Conservation (phyloP, 768 basidiomycete species). For the Termitomyces sp. region DNA sequence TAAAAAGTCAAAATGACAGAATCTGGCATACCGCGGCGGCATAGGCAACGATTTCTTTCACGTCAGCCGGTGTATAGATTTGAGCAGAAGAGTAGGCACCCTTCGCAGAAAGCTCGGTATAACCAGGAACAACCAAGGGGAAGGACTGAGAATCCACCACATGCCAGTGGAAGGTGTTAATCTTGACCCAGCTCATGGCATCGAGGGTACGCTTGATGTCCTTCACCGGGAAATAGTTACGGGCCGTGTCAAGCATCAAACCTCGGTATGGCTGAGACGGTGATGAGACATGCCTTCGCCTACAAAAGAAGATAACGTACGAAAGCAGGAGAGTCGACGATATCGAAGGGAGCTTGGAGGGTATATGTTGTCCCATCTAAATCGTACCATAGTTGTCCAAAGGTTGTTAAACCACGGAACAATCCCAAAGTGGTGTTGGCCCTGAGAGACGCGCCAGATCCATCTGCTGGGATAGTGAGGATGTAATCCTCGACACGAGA, state of each 20-base stretch:
- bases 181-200: slow-evolving; percentile 77
- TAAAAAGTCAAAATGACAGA: neutral
- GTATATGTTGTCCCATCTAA: slow-evolving; percentile 47
- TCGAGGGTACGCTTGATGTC: slow-evolving; percentile 68
- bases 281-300: neutral
- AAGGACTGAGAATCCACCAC: slow-evolving; percentile 79
- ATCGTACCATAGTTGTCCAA: slow-evolving; percentile 65
- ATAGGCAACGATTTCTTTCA: slow-evolving; percentile 57
- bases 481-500: slow-evolving; percentile 58
- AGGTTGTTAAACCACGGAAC: slow-evolving; percentile 70
- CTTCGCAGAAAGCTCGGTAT: slow-evolving; percentile 49
- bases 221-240: slow-evolving; percentile 63
- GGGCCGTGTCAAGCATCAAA: slow-evolving; percentile 73
- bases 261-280: slow-evolving; percentile 59
- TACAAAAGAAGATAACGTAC: slow-evolving; percentile 30
- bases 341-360: slow-evolving; percentile 48
- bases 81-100: slow-evolving; percentile 61
- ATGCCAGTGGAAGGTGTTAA: slow-evolving; percentile 84
- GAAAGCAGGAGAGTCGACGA: slow-evolving; percentile 61
- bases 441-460: slow-evolving; percentile 44
- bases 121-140: slow-evolving; percentile 60
- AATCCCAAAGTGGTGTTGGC: slow-evolving; percentile 67
- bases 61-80: slow-evolving; percentile 50
- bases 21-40: slow-evolving; percentile 54
- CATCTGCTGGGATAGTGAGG: slow-evolving; percentile 51